These are phyloP conservation scores for Pseudofabraea citricarpa DNA, from an alignment of 2,329 filamentous ascomycete species.

Conservation along the genomic window DNA sequence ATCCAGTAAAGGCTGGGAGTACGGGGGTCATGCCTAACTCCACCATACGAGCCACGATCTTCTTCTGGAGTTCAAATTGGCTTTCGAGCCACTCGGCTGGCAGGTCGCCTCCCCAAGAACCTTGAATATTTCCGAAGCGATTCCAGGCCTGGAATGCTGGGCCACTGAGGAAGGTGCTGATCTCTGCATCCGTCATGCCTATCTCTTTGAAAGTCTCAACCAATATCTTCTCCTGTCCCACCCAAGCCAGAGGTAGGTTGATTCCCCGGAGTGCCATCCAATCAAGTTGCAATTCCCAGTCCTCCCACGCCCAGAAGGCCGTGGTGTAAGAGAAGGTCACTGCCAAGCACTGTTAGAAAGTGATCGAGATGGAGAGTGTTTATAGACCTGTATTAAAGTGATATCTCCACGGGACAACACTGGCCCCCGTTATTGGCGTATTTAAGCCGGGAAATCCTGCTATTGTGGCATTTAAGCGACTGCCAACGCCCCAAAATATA, in stretches of 20 bases:
- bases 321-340: conserved; percentile 48
- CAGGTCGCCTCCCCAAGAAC: conserved; percentile 41
- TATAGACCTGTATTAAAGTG: conserved; percentile 43
- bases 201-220: conserved; percentile 41
- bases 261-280: conserved; percentile 48
- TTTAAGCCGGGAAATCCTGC: conserved; percentile 26
- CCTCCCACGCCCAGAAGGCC: conserved; percentile 47
- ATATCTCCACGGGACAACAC: conserved; percentile 40
- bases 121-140: conserved; percentile 48
- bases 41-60: conserved; percentile 44
- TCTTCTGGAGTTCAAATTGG: conserved; percentile 43
- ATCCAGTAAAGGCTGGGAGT: conserved; percentile 45
- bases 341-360: conserved; percentile 9
- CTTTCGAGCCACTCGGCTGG: conserved; percentile 40
- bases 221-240: conserved; percentile 45
- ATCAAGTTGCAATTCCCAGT: conserved; percentile 48
- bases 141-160: conserved; percentile 50
- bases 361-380: neutral
- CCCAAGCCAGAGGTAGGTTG: conserved; percentile 47
- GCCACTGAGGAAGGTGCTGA: conserved; percentile 41
- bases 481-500: conserved; percentile 43
- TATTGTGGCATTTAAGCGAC: conserved; percentile 30
- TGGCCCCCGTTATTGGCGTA: conserved; percentile 32
- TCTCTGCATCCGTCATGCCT: conserved; percentile 38
- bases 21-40: conserved; percentile 49